These are phyloP conservation scores for Gymnopus androsaceus DNA, from an alignment of 1,284 basidiomycete genomes.

Conservation along the genomic window DNA sequence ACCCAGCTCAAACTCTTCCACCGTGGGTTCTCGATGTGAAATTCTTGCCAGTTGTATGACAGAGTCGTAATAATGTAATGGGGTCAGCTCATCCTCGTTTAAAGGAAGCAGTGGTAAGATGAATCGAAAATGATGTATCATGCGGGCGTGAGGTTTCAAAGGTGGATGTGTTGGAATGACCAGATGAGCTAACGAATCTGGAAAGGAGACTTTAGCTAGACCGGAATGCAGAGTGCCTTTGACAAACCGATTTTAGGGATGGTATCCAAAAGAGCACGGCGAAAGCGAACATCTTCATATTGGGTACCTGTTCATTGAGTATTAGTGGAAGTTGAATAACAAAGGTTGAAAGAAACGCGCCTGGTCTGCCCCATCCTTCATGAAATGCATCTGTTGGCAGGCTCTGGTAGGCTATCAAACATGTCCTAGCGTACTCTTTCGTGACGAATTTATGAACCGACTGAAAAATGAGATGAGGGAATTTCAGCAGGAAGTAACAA, in stretches of 20 bases:
- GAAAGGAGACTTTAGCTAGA: constrained; percentile 3
- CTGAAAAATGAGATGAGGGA: constrained; percentile 37
- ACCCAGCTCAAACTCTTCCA: constrained; percentile 69
- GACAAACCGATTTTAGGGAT: constrained; percentile 64
- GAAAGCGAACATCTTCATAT: constrained; percentile 61
- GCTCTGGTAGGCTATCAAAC: constrained; percentile 75
- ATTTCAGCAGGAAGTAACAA: background rate
- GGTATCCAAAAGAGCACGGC: constrained; percentile 64
- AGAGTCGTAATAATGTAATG: constrained; percentile 74
- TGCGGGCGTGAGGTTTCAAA: constrained; percentile 64
- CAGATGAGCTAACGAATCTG: constrained; percentile 65
- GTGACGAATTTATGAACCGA: constrained; percentile 72
- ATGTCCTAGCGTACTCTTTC: constrained; percentile 78
- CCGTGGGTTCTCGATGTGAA: constrained; percentile 61
- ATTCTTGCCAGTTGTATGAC: constrained; percentile 77
- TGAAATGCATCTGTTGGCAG: constrained; percentile 72
- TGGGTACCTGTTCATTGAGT: constrained; percentile 47
- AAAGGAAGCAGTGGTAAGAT: constrained; percentile 65
- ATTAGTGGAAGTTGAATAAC: background rate
- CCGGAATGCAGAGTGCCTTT: constrained; percentile 5
- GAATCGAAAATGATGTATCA: constrained; percentile 74
- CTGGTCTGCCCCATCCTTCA: constrained; percentile 81
- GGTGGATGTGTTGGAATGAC: constrained; percentile 65
- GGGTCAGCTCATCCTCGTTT: constrained; percentile 62
- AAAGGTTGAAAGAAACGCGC: constrained; percentile 38